These are phyloP conservation scores for Quillaja saponaria DNA, from an alignment of 306 rosid species.

Conservation along the genomic window DNA sequence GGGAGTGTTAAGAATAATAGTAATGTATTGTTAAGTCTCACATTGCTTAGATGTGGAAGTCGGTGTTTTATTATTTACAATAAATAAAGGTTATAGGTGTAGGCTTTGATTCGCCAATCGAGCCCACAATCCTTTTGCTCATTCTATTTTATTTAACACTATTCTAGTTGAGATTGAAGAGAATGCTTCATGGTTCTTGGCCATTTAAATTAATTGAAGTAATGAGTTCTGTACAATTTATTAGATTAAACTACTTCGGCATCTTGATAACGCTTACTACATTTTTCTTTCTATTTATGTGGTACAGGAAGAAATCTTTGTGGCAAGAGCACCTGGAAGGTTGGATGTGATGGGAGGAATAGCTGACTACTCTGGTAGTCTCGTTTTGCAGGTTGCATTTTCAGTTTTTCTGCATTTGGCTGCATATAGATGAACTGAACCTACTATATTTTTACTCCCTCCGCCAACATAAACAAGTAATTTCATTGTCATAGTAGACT, in stretches of 20 bases:
- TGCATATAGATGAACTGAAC: not conserved
- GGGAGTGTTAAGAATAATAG: too few species aligned
- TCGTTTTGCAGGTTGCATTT: constrained; percentile 81
- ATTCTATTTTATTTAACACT: too few species aligned
- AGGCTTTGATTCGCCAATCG: too few species aligned
- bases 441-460: not conserved
- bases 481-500: constrained; percentile 7
- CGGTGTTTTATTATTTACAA: too few species aligned
- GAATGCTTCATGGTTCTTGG: too few species aligned
- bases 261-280: constrained; percentile 12
- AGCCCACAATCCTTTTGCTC: too few species aligned
- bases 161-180: too few species aligned
- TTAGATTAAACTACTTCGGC: constrained; percentile 10
- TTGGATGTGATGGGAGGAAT: constrained; percentile 99
- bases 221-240: constrained; percentile 11
- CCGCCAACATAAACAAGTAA: constrained; percentile 5
- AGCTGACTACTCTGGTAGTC: constrained; percentile 98
- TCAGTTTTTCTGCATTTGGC: constrained; percentile 24
- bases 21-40: too few species aligned
- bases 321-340: constrained; percentile 97
- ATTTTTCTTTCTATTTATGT: constrained; percentile 21
- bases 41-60: too few species aligned
- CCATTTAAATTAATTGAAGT: too few species aligned
- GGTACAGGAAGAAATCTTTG: constrained; percentile 81
- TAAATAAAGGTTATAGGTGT: too few species aligned